These are phyloP conservation scores for Tricholoma furcatifolium DNA, from an alignment of 768 basidiomycete genomes.

Conservation along the genomic window DNA sequence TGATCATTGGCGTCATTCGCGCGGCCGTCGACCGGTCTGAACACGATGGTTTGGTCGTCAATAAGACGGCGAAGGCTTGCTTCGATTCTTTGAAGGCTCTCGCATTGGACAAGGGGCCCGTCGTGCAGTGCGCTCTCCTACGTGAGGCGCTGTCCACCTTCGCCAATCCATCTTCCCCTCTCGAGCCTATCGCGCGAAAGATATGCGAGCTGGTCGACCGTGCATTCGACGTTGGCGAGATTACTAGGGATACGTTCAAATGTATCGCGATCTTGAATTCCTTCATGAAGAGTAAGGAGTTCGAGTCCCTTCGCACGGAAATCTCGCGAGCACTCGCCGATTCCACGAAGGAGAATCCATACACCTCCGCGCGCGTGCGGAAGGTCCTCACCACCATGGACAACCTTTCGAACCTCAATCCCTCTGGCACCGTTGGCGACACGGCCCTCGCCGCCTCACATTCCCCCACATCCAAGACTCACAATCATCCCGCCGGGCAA, in stretches of 20 bases:
- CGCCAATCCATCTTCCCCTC: constrained; percentile 1
- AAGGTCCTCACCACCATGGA: not conserved
- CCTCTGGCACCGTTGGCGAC: not conserved
- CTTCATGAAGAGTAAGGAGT: constrained; percentile 10
- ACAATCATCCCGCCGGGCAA: not conserved
- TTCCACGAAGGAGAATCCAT: constrained; percentile 9
- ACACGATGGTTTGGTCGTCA: not conserved
- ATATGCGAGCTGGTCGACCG: constrained; percentile 1
- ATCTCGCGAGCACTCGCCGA: constrained; percentile 9
- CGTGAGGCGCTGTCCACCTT: too few relatives aligned
- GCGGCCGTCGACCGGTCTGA: not conserved
- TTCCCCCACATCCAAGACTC: not conserved
- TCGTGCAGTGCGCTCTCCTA: too few relatives aligned
- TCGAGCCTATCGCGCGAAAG: not conserved
- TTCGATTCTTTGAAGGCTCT: constrained; percentile 9
- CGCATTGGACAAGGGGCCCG: too few relatives aligned
- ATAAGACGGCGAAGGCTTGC: not conserved
- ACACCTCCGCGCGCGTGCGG: constrained; percentile 1
- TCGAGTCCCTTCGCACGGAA: too few relatives aligned
- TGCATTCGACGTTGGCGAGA: constrained; percentile 8
- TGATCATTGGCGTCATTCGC: not conserved
- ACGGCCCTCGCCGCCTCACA: not conserved
- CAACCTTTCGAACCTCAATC: not conserved
- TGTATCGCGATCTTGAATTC: too few relatives aligned
- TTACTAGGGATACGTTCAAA: constrained; percentile 11